These are phyloP conservation scores for Truncatella angustata DNA, from an alignment of 2,329 filamentous ascomycete genomes.

Conservation along the genomic window DNA sequence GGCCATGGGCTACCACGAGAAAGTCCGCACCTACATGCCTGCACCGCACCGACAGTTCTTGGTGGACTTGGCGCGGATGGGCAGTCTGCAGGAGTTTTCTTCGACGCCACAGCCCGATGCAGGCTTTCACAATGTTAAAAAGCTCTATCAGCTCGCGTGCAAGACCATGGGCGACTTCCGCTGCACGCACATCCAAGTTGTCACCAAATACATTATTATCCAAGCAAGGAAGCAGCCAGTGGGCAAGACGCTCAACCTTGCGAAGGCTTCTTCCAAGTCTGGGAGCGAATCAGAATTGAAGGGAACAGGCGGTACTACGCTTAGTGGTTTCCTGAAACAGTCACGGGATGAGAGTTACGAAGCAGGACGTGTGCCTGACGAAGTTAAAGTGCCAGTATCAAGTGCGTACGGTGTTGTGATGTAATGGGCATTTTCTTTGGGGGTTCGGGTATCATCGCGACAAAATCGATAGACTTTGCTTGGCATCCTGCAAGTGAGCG, in stretches of 20 bases:
- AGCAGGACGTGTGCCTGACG: background rate
- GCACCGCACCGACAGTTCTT: constrained; percentile 79
- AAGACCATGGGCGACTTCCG: constrained; percentile 73
- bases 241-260: constrained; percentile 37
- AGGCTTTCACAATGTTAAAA: constrained; percentile 43
- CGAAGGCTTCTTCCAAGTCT: constrained; percentile 39
- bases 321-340: constrained; percentile 89
- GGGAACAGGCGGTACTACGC: constrained; percentile 81
- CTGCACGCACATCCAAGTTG: constrained; percentile 86
- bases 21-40: constrained; percentile 91
- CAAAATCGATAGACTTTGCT: background rate
- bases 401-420: constrained; percentile 1
- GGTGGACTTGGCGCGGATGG: constrained; percentile 63
- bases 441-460: background rate
- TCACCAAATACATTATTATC: constrained; percentile 85
- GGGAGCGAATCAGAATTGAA: constrained; percentile 50
- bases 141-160: constrained; percentile 68
- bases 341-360: constrained; percentile 75
- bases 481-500: background rate
- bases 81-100: constrained; percentile 74
- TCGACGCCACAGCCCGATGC: constrained; percentile 48
- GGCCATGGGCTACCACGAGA: constrained; percentile 45
- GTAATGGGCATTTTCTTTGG: background rate
- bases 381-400: background rate
- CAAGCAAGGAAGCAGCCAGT: constrained; percentile 53